Conservation (phyloP, 768 basidiomycete genomes). For the Tylopilus sp. region DNA sequence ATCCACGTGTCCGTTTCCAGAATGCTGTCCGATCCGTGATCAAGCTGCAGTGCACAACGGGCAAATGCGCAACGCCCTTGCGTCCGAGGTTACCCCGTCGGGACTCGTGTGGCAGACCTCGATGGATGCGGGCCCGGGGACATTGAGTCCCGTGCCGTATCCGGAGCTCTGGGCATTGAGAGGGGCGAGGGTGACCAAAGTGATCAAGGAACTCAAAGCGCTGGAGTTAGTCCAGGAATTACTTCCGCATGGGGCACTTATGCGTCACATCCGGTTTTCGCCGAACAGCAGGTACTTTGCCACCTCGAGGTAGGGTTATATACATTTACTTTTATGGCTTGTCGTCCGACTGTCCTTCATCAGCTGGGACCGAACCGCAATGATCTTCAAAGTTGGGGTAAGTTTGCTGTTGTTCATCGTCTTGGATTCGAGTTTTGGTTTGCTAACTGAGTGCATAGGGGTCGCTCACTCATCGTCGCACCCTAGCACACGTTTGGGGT, state of each 20-base stretch:
- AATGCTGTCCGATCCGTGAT: slow-evolving; percentile 43
- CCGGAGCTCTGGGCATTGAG: slow-evolving; percentile 28
- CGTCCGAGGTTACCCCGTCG: slow-evolving; percentile 25
- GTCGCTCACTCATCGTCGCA: slow-evolving; percentile 39
- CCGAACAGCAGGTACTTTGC: slow-evolving; percentile 53
- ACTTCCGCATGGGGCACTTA: slow-evolving; percentile 44
- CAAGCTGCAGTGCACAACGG: slow-evolving; percentile 33
- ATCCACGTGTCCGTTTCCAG: slow-evolving; percentile 34
- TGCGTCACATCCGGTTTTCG: slow-evolving; percentile 54
- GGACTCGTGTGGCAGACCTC: slow-evolving; percentile 27
- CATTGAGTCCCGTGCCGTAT: slow-evolving; percentile 18
- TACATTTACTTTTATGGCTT: background rate
- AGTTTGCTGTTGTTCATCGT: slow-evolving; percentile 3
- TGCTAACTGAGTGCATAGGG: slow-evolving; percentile 31
- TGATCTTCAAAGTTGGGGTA: slow-evolving; percentile 46
- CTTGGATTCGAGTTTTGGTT: background rate
- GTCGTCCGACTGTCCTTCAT: background rate
- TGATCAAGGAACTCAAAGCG: slow-evolving; percentile 39
- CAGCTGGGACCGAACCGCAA: slow-evolving; percentile 50
- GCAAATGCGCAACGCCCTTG: slow-evolving; percentile 19
- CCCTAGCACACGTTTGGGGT: slow-evolving; percentile 47
- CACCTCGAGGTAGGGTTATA: slow-evolving; percentile 43
- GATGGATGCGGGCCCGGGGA: background rate
- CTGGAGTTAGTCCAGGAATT: slow-evolving; percentile 39
- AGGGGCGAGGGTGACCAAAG: slow-evolving; percentile 35